Evolutionary conservation across 2,329 filamentous ascomycete genomes (phyloP).

Genomic region (Paecilomyces sp.): DNA sequence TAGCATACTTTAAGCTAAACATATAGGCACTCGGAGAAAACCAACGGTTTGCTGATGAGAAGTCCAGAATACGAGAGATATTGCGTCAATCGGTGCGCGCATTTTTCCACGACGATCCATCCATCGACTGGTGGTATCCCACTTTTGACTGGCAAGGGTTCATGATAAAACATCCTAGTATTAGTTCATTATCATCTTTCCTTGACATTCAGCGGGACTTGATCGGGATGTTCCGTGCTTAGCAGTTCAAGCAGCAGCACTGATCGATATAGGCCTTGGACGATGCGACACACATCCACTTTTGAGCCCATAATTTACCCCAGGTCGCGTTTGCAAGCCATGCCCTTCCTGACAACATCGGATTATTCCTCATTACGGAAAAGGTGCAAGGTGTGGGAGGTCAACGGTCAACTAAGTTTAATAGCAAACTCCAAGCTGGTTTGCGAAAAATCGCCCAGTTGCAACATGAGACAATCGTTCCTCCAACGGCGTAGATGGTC

Average conservation of each 20-base stretch:
- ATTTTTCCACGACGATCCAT: not conserved
- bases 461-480: not conserved
- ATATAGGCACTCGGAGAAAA: not conserved
- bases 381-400: not conserved
- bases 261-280: not conserved
- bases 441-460: not conserved
- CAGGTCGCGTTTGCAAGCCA: not conserved
- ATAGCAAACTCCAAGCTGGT: too few species aligned
- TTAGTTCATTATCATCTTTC: not conserved
- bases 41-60: not conserved
- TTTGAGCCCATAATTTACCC: not conserved
- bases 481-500: not conserved
- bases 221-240: not conserved
- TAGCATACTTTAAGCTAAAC: not conserved
- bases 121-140: not conserved
- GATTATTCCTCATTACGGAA: not conserved
- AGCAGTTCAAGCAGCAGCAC: not conserved
- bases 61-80: not conserved
- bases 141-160: not conserved
- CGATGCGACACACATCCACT: not conserved
- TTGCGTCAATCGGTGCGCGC: not conserved
- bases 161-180: not conserved
- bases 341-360: not conserved
- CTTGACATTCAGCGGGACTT: not conserved
- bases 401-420: too few species aligned